phyloP scores from a whole-genome alignment of 164 flowering plant genomes.

The Brasenia schreberi region DNA sequence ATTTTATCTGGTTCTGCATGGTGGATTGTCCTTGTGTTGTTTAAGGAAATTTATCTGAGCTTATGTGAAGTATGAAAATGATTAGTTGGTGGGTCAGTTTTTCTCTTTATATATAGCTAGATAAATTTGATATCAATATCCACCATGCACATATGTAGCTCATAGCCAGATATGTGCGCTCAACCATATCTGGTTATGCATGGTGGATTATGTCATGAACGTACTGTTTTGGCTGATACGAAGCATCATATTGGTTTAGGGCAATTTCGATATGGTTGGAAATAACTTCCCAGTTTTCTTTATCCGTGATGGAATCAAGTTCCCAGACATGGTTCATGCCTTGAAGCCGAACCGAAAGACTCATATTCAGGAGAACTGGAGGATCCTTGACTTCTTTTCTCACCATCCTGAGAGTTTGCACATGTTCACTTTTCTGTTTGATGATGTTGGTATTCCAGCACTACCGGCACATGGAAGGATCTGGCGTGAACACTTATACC shows the following conservation, averaged over 20 bases:
- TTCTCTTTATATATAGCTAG: too few relatives aligned
- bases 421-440: conserved; percentile 83
- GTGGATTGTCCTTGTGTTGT: too few relatives aligned
- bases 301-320: conserved; percentile 73
- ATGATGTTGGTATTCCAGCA: conserved; percentile 88
- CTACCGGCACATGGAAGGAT: conserved; percentile 96
- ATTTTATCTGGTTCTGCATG: too few relatives aligned
- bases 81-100: too few relatives aligned
- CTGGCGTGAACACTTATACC: conserved; percentile 83
- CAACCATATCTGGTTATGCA: too few relatives aligned
- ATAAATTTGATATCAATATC: too few relatives aligned
- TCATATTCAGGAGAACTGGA: conserved; percentile 80
- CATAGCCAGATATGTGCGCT: too few relatives aligned
- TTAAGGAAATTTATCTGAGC: too few relatives aligned
- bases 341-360: conserved; percentile 80
- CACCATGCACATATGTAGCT: too few relatives aligned
- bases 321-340: conserved; percentile 80
- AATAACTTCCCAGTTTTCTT: conserved; percentile 83
- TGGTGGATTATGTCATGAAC: too few relatives aligned
- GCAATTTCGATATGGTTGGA: conserved; percentile 75
- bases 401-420: conserved; percentile 92
- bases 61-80: too few relatives aligned
- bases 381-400: conserved; percentile 71
- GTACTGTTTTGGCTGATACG: background rate
- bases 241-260: conserved; percentile 14